These are phyloP conservation scores for Tricholoma saponaceum DNA, from an alignment of 768 basidiomycete genomes.

Conservation along the genomic window DNA sequence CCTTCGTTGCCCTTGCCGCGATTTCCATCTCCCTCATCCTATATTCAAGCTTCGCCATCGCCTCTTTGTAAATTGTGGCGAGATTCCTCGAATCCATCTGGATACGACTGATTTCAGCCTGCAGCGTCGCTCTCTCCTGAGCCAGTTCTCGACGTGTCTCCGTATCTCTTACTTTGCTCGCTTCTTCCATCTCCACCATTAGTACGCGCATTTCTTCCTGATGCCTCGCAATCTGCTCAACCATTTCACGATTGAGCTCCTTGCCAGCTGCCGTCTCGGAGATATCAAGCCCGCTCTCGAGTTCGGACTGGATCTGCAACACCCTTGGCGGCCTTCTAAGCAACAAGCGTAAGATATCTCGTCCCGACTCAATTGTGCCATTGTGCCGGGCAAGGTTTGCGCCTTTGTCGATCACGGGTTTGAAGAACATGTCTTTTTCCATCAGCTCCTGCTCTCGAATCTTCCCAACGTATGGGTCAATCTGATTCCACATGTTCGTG, in stretches of 20 bases:
- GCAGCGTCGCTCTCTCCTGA: conserved; percentile 37
- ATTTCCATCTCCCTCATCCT: conserved; percentile 22
- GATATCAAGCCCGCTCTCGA: conserved; percentile 43
- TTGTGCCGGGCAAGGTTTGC: conserved; percentile 40
- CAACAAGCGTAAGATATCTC: conserved; percentile 37
- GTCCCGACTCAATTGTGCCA: conserved; percentile 37
- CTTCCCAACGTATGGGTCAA: conserved; percentile 10
- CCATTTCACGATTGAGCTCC: conserved; percentile 47
- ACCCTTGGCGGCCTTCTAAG: conserved; percentile 35
- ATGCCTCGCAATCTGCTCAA: conserved; percentile 42
- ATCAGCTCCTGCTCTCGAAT: conserved; percentile 43
- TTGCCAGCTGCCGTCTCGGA: conserved; percentile 49
- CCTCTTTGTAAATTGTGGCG: conserved; percentile 32
- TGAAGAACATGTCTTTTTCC: conserved; percentile 42
- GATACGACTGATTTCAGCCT: conserved; percentile 40
- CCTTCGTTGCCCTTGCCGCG: conserved; percentile 10
- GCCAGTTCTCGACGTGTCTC: conserved; percentile 43
- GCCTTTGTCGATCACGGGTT: conserved; percentile 45
- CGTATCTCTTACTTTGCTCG: conserved; percentile 41
- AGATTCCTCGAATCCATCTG: conserved; percentile 36
- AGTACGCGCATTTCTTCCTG: conserved; percentile 45
- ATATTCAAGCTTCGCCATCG: conserved; percentile 27
- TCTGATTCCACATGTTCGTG: conserved; percentile 10
- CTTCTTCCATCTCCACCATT: conserved; percentile 41
- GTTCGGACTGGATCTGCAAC: conserved; percentile 52